Base-by-base conservation (phyloP, 345 rosid genomes). In the Bruguiera sexangula region DNA sequence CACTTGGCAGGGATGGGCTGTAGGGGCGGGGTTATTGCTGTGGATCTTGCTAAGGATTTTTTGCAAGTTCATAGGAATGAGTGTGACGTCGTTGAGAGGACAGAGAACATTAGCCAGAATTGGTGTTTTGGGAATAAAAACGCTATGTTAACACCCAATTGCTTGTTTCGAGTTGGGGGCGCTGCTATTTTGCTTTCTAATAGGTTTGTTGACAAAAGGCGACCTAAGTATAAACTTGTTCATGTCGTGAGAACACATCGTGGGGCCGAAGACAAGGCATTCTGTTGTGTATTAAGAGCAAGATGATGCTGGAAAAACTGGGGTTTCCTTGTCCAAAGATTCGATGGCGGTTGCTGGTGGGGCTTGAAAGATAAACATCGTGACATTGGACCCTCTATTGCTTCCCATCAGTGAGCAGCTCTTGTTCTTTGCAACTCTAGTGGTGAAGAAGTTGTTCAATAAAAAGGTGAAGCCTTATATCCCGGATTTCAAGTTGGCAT, bases 1-100 rank as follows among this genome's bases (percentile, higher is more conserved):
- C 64, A 75, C 59, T 37, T 75, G 36, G 78, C 66, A 32, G 78
- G 78, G 29, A 75, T 75, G 73, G 78, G 78, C 2, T 75, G 78
- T 51, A 75, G 74, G 51, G 78, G 69, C 15, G 78, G 78, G 10
- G 78, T 75, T 29, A 75, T 69, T 19, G 73, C 73, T 0, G 60
- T 75, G 22, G 78, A 75, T 59, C 73, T 75, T 50, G 78, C 78
- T 20, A 63, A 63, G 24, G 69, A 50, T 37, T 53, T 75, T 30
- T 24, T 64, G 18, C 78, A 69, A 58, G 65, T 75, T 50, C 73
- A 64, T 63, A 52, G 69, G 66, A 75, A 69, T 32, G 69, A 73
- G 13, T 75, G 57, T 34, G 78, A 70, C 0, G 78, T 75, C 7
- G 78, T 75, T 20, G 78, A 69, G 10, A 75, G 78, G 20, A 69